These are phyloP conservation scores for Gracilariopsis chorda DNA, from an alignment of 23 red algal genomes.

Conservation along the genomic window DNA sequence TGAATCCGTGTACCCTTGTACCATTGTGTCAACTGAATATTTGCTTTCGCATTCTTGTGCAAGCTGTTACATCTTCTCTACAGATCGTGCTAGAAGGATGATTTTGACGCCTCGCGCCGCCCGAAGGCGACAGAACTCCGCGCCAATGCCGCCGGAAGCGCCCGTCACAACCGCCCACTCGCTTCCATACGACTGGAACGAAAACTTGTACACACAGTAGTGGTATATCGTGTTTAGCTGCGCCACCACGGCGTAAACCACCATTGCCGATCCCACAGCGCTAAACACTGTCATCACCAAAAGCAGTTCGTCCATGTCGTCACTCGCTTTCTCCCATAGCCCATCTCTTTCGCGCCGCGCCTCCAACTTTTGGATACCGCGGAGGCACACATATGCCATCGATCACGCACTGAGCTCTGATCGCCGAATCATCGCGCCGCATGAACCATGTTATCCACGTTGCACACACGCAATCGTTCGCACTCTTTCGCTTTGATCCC, in stretches of 20 bases:
- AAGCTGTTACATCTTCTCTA: slow-evolving; percentile 58
- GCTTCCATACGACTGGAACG: slow-evolving; percentile 27
- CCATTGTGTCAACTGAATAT: slow-evolving; percentile 43
- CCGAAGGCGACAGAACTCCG: slow-evolving; percentile 64
- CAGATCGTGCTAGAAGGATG: slow-evolving; percentile 81
- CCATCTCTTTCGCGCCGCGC: too few relatives aligned
- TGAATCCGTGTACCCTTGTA: slow-evolving; percentile 67
- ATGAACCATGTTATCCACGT: too few relatives aligned
- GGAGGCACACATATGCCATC: too few relatives aligned
- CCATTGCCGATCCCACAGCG: background rate
- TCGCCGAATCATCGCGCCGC: too few relatives aligned
- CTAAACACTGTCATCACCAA: background rate
- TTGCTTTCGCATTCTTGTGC: slow-evolving; percentile 12
- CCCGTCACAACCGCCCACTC: slow-evolving; percentile 97
- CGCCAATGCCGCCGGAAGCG: slow-evolving; percentile 93
- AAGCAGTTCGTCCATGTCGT: too few relatives aligned
- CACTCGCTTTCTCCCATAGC: too few relatives aligned
- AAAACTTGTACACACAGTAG: slow-evolving; percentile 2
- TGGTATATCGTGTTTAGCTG: background rate
- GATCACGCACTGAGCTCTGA: too few relatives aligned
- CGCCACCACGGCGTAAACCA: background rate
- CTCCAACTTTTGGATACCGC: too few relatives aligned
- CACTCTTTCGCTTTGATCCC: too few relatives aligned
- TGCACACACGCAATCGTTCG: too few relatives aligned
- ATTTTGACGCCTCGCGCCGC: slow-evolving; percentile 78